phyloP scores from a whole-genome alignment of 352 stramenopile genomes.

The Globisporangium apiculatum region DNA sequence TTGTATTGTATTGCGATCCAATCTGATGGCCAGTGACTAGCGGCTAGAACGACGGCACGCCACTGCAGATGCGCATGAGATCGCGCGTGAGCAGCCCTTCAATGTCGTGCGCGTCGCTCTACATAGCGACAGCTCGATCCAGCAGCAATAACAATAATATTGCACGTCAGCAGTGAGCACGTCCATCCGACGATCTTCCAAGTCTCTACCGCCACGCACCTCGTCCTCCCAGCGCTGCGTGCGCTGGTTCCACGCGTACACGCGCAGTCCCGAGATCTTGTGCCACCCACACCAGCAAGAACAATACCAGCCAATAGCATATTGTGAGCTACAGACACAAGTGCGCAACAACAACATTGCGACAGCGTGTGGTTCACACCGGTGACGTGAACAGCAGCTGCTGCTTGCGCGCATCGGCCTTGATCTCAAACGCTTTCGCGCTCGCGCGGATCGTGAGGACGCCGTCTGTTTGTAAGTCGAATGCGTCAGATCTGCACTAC shows the following conservation, averaged over 20 bases:
- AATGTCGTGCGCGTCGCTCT: conserved; percentile 73
- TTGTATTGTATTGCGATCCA: conserved; percentile 10
- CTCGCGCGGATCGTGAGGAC: conserved; percentile 42
- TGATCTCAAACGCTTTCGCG: conserved; percentile 56
- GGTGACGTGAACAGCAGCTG: conserved; percentile 64
- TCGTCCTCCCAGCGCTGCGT: conserved; percentile 74
- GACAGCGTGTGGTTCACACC: conserved; percentile 13
- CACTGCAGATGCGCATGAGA: conserved; percentile 70
- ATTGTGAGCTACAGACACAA: not conserved
- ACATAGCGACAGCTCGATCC: not conserved
- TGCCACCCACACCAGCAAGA: not conserved
- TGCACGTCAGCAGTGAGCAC: not conserved
- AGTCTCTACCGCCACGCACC: conserved; percentile 16
- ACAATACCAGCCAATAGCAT: not conserved
- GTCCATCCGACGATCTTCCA: too few species aligned
- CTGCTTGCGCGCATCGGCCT: conserved; percentile 49
- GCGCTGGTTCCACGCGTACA: conserved; percentile 69
- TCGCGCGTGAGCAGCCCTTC: conserved; percentile 76
- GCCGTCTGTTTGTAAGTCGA: conserved; percentile 13
- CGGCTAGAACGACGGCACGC: conserved; percentile 54
- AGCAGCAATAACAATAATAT: too few species aligned
- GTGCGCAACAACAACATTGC: not conserved
- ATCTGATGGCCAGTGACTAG: too few species aligned
- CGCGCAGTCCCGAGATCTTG: conserved; percentile 63
- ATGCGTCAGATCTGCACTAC: not conserved